A percentile compares a stretch with the other conserved stretches of the same genome.
Evolutionary conservation across 331 rosid genomes (phyloP).

Genomic region (Malus hybrid): DNA sequence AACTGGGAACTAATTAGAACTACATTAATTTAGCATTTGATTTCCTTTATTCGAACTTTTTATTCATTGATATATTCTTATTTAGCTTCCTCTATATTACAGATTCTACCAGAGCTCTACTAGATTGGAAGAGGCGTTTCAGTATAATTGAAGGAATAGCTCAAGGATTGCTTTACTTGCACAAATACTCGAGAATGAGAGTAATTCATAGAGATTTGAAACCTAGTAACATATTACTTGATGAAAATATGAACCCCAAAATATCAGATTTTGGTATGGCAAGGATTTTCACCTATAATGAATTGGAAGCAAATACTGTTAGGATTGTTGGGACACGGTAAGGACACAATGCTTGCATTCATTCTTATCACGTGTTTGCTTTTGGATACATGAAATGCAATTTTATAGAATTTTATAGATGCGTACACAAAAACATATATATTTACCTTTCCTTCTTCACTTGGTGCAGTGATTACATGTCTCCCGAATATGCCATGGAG

Average conservation of each 20-base stretch:
- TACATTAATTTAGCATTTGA: background rate
- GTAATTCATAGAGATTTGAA: constrained; percentile 12
- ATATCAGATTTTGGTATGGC: constrained; percentile 12
- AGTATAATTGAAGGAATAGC: constrained; percentile 6
- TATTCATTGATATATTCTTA: too few relatives aligned
- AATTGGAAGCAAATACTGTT: background rate
- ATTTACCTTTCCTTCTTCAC: background rate
- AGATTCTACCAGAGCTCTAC: constrained; percentile 1
- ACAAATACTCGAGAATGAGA: constrained; percentile 8
- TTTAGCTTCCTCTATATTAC: background rate
- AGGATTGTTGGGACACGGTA: constrained; percentile 11
- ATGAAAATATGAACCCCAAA: constrained; percentile 12
- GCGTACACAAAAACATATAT: too few relatives aligned
- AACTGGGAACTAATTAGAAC: background rate
- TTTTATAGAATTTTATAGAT: too few relatives aligned
- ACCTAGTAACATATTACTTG: constrained; percentile 12
- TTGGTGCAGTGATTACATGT: constrained; percentile 9
- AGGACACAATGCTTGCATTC: background rate
- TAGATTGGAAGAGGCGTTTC: constrained; percentile 10
- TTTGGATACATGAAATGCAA: too few relatives aligned
- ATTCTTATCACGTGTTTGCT: too few relatives aligned
- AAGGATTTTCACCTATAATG: constrained; percentile 1
- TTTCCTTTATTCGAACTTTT: background rate
- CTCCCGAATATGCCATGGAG: constrained; percentile 1
- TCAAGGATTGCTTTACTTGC: constrained; percentile 12